phyloP scores from a whole-genome alignment of 768 basidiomycete genomes.

The Naganishia onofrii region DNA sequence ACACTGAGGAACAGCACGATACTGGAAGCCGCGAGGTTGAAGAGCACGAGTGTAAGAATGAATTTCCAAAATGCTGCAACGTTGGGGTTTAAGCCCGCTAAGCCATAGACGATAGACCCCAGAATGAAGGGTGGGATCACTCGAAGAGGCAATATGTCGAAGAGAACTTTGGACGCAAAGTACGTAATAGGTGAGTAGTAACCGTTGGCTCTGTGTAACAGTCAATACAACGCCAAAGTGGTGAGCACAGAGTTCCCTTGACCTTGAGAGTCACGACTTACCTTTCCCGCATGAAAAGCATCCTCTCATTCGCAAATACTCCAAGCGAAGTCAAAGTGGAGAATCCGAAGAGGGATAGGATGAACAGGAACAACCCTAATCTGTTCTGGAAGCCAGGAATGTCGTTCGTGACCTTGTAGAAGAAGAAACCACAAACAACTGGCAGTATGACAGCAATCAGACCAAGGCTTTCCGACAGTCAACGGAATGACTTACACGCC shows the following conservation, averaged over 20 bases:
- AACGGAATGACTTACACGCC: conserved; percentile 62
- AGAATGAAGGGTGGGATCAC: conserved; percentile 93
- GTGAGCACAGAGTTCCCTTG: neutral
- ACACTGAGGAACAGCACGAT: conserved; percentile 88
- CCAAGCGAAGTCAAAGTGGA: conserved; percentile 91
- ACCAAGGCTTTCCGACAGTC: neutral
- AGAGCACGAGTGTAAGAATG: conserved; percentile 87
- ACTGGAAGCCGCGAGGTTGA: conserved; percentile 93
- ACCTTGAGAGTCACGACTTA: conserved; percentile 49
- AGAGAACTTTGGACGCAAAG: conserved; percentile 93
- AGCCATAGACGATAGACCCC: conserved; percentile 89
- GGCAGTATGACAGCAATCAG: neutral
- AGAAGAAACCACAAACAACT: conserved; percentile 93
- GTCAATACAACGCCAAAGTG: conserved; percentile 3
- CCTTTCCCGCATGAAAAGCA: conserved; percentile 98
- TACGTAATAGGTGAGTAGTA: conserved; percentile 97
- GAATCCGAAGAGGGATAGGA: conserved; percentile 93
- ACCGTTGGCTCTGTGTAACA: conserved; percentile 72
- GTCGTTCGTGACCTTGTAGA: conserved; percentile 83
- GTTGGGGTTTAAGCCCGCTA: conserved; percentile 89
- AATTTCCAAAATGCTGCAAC: conserved; percentile 96
- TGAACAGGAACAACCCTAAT: conserved; percentile 91
- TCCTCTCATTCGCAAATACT: conserved; percentile 88
- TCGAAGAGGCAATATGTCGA: conserved; percentile 91
- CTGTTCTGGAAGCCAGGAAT: conserved; percentile 87